These are phyloP conservation scores for Apiospora saccharicola DNA, from an alignment of 2,329 filamentous ascomycete genomes.

Conservation along the genomic window DNA sequence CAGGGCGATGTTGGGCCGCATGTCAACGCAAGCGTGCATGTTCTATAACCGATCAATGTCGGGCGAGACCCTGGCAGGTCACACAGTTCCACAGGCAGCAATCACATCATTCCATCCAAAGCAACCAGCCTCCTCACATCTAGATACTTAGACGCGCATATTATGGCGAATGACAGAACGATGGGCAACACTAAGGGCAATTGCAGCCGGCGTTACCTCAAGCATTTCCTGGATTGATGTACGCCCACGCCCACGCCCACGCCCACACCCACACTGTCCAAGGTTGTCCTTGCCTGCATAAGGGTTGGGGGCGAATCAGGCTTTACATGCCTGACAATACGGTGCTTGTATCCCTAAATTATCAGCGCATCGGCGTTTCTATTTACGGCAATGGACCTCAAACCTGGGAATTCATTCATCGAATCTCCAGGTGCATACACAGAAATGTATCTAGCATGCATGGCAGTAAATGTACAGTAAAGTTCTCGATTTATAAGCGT, in stretches of 20 bases:
- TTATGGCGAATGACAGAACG: conserved; percentile 1
- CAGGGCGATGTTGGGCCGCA: neutral
- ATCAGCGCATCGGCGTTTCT: too few species aligned
- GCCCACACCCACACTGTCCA: neutral
- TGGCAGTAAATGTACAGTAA: neutral
- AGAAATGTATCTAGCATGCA: neutral
- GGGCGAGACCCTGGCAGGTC: neutral
- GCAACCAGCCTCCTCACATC: neutral
- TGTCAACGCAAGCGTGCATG: neutral
- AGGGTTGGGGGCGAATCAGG: neutral
- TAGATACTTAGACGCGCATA: conserved; percentile 5
- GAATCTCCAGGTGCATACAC: neutral
- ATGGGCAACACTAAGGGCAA: neutral
- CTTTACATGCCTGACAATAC: neutral
- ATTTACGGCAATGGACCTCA: neutral
- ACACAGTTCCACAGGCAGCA: neutral
- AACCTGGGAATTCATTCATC: neutral
- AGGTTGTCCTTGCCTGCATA: neutral
- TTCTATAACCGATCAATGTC: too few species aligned
- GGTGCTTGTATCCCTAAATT: neutral
- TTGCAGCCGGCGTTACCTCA: neutral
- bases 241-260: neutral
- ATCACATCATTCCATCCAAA: neutral
- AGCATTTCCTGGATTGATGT: neutral
- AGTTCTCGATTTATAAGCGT: neutral